Evolutionary conservation across 768 basidiomycete species (phyloP), one percentile per base, ranked within the genome.

Genomic region (Artomyces pyxidatus): DNA sequence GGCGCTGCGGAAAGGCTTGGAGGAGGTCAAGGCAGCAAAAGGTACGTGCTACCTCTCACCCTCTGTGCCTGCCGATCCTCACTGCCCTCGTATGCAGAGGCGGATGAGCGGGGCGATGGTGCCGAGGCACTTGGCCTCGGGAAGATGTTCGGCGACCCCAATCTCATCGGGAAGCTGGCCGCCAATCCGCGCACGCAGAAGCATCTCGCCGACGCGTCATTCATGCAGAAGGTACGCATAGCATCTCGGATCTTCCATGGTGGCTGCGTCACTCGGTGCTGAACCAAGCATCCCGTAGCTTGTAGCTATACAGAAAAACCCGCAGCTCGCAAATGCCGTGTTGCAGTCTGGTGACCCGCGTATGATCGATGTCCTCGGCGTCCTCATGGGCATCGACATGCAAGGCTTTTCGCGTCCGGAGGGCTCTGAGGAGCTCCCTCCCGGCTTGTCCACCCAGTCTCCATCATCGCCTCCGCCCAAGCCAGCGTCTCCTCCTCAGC

Each of bases 291-390:
- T 2, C 17, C 11, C 23, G 6, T 39, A 88, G 83, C 66, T 89
- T 28, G 72, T 78, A 67, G 51, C 76, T 62, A 75, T 85, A 52
- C 87, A 88, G 63, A 68, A 75, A 61, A 82, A 88, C 57, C 85
- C 87, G 21, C 67, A 61, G 44, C 67, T 88, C 42, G 85, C 82
- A 19, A 71, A 80, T 47, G 65, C 61, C 53, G 77, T 39, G 75
- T 80, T 59, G 64, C 88, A 57, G 30, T 14, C 14, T 8, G 70
- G 79, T 52, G 94, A 97, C 66, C 81, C 94, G 29, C 80, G 94
- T 50, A 92, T 96, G 90, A 89, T 92, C 65, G 85, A 89, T 61
- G 92, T 92, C 14, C 72, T 97, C 38, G 94, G 94, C 51, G 94
- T 82, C 10, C 76, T 90, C 49, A 90, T 97, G 86, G 91, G 91